These are phyloP conservation scores for Limnanthes douglasii DNA, from an alignment of 345 rosid genomes.

Conservation along the genomic window DNA sequence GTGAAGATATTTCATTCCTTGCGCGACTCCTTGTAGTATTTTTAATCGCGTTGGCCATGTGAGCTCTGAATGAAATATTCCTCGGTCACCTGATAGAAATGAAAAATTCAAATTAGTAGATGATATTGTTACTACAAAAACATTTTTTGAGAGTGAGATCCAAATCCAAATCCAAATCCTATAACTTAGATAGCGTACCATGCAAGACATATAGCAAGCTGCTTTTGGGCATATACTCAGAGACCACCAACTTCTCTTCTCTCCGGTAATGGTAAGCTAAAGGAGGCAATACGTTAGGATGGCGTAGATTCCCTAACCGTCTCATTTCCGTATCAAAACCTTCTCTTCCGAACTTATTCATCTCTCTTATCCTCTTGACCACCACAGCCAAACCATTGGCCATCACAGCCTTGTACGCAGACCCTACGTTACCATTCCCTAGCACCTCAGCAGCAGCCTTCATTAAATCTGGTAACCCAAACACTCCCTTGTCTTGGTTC, in stretches of 20 bases:
- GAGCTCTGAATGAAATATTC: conserved; percentile 30
- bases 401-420: conserved; percentile 82
- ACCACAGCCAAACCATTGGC: conserved; percentile 54
- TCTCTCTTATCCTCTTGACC: conserved; percentile 76
- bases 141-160: too few relatives aligned
- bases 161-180: too few relatives aligned
- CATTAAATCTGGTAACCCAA: conserved; percentile 73
- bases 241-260: conserved; percentile 85
- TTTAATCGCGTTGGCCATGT: conserved; percentile 51
- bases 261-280: conserved; percentile 67
- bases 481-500: conserved; percentile 43
- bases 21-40: conserved; percentile 44
- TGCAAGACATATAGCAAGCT: conserved; percentile 66
- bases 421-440: conserved; percentile 79
- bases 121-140: too few relatives aligned
- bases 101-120: too few relatives aligned
- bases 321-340: conserved; percentile 59
- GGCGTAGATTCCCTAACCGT: conserved; percentile 41
- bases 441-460: conserved; percentile 85
- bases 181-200: conserved; percentile 24
- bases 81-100: conserved; percentile 43
- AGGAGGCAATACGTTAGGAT: conserved; percentile 57
- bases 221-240: conserved; percentile 70
- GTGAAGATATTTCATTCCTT: conserved; percentile 50
- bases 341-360: conserved; percentile 47